A percentile compares a stretch with the other conserved stretches of the same genome.
Evolutionary conservation across 495 filamentous ascomycete genomes (phyloP).

Genomic region (Xylaria bambusicola): DNA sequence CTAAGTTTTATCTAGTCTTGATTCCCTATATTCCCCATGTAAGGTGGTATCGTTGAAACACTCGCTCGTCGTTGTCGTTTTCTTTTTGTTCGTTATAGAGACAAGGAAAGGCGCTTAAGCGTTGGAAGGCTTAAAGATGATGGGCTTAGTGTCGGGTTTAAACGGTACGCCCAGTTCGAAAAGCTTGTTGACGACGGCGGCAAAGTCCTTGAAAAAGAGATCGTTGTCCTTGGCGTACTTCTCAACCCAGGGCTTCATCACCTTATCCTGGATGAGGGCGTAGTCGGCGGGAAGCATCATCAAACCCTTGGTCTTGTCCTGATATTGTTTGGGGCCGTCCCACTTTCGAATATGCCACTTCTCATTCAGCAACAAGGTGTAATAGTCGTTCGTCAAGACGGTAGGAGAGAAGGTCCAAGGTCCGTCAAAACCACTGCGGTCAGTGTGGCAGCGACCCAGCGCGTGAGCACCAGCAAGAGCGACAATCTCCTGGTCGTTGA

Average conservation of each 20-base stretch:
- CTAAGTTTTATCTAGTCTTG: conserved; percentile 20
- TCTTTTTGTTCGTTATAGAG: no score
- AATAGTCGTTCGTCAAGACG: conserved; percentile 93
- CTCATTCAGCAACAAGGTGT: conserved; percentile 80
- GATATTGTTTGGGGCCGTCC: conserved; percentile 81
- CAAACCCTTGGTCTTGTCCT: conserved; percentile 80
- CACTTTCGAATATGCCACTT: conserved; percentile 94
- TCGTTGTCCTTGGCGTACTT: conserved; percentile 91
- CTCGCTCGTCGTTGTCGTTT: conserved; percentile 3
- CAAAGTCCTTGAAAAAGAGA: conserved; percentile 91
- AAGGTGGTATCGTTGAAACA: conserved; percentile 25
- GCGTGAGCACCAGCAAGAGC: conserved; percentile 90
- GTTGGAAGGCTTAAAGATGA: conserved; percentile 70
- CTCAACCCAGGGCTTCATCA: conserved; percentile 80
- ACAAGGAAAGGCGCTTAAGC: conserved; percentile 24
- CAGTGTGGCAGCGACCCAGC: conserved; percentile 86
- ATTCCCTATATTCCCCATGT: conserved; percentile 22
- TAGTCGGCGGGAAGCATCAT: conserved; percentile 99
- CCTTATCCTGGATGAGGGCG: conserved; percentile 84
- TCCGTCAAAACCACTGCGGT: conserved; percentile 85
- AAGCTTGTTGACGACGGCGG: conserved; percentile 73
- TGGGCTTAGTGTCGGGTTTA: conserved; percentile 62
- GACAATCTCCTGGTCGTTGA: conserved; percentile 96
- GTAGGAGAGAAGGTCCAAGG: conserved; percentile 98
- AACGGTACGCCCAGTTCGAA: conserved; percentile 97